These are phyloP conservation scores for Liquidambar formosana DNA, from an alignment of 164 flowering plant species.

Conservation along the genomic window DNA sequence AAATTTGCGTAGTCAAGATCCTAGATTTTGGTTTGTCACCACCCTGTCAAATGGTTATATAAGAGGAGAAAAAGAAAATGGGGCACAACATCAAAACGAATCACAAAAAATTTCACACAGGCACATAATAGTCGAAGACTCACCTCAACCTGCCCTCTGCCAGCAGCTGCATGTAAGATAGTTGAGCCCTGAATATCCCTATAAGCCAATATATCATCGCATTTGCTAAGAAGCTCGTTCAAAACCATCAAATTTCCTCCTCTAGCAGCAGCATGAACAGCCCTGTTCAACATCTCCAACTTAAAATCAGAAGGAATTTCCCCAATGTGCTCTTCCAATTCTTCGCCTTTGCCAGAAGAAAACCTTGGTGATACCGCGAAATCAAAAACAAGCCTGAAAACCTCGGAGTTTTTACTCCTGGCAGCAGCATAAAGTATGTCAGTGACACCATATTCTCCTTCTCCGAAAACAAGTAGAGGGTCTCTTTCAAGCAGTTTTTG, in stretches of 20 bases:
- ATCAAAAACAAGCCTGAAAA: constrained; percentile 50
- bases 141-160: constrained; percentile 65
- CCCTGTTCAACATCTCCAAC: constrained; percentile 63
- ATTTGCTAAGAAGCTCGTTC: constrained; percentile 51
- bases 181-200: constrained; percentile 60
- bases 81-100: not conserved
- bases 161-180: constrained; percentile 64
- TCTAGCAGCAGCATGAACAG: constrained; percentile 70
- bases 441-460: constrained; percentile 72
- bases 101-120: not conserved
- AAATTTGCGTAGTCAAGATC: not conserved
- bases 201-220: constrained; percentile 49
- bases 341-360: constrained; percentile 28
- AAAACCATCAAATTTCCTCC: constrained; percentile 53
- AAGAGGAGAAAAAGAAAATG: not conserved
- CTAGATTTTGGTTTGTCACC: not conserved
- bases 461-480: constrained; percentile 65
- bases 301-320: constrained; percentile 50
- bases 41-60: not conserved
- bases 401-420: constrained; percentile 53
- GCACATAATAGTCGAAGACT: constrained; percentile 6
- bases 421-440: constrained; percentile 73
- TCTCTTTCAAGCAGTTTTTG: constrained; percentile 43
- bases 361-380: constrained; percentile 55
- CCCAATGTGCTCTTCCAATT: constrained; percentile 36